Evolutionary conservation across 2,329 filamentous ascomycete species (phyloP).

Genomic region (Monilinia polystroma): DNA sequence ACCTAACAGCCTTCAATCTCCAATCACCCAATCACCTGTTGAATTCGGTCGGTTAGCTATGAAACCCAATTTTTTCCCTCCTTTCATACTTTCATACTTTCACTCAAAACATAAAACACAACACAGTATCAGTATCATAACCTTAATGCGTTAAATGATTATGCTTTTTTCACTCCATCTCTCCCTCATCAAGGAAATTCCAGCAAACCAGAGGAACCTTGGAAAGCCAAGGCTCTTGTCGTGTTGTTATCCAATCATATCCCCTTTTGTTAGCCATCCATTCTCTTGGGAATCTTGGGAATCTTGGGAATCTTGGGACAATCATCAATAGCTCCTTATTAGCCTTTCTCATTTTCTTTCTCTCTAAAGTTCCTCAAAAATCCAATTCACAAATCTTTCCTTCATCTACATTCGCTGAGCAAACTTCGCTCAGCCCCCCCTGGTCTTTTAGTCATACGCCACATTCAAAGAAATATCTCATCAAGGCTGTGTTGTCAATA

Average conservation of each 20-base stretch:
- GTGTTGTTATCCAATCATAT: neutral
- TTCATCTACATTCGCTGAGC: neutral
- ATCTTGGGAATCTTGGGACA: neutral
- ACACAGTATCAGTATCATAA: neutral
- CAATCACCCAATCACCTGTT: too few relatives aligned
- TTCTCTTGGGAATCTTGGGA: neutral
- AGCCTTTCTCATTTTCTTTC: neutral
- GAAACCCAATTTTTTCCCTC: too few relatives aligned
- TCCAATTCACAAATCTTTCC: neutral
- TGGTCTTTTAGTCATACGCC: neutral
- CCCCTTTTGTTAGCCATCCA: neutral
- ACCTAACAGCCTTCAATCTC: too few relatives aligned
- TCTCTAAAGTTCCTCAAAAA: neutral
- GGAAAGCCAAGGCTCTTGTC: neutral
- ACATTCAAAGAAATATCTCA: neutral
- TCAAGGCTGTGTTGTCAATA: too few relatives aligned
- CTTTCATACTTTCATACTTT: too few relatives aligned
- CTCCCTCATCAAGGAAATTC: neutral
- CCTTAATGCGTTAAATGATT: too few relatives aligned
- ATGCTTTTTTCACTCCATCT: too few relatives aligned
- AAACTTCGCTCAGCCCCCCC: constrained; percentile 6
- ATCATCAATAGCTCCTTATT: neutral
- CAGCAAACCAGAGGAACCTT: neutral
- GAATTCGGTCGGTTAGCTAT: too few relatives aligned
- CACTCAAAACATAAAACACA: neutral